Conservation (phyloP, 140 eudicot genomes). For the Cichorium intybus region DNA sequence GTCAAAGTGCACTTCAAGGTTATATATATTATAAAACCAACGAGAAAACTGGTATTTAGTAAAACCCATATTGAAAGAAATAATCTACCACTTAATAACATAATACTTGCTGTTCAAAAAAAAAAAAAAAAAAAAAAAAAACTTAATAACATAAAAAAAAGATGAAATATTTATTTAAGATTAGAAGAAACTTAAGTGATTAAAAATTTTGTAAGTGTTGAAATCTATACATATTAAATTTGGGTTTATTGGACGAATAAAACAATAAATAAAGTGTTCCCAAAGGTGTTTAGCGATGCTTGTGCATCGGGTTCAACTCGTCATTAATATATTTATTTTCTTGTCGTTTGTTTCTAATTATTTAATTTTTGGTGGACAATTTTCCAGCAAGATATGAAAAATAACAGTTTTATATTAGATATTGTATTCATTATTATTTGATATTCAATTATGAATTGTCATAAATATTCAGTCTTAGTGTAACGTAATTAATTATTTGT, state of each 20-base stretch:
- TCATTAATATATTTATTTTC: slow-evolving; percentile 22
- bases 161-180: not conserved
- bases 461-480: not conserved
- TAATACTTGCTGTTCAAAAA: too few species aligned
- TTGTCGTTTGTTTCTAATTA: slow-evolving; percentile 18
- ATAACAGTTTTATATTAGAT: not conserved
- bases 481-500: not conserved
- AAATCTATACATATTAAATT: not conserved
- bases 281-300: slow-evolving; percentile 39
- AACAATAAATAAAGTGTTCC: slow-evolving; percentile 23
- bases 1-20: not conserved
- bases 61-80: not conserved
- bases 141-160: too few species aligned
- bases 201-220: not conserved
- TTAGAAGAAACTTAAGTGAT: not conserved
- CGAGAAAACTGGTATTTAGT: not conserved
- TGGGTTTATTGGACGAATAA: slow-evolving; percentile 20
- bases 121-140: too few species aligned
- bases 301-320: slow-evolving; percentile 28
- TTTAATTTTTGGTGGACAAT: slow-evolving; percentile 21
- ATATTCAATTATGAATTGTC: not conserved
- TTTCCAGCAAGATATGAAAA: slow-evolving; percentile 26
- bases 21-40: not conserved
- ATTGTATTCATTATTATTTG: not conserved
- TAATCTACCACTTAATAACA: not conserved